Percentiles rank a stretch among this genome's conserved stretches.
These are phyloP conservation scores for Solanum megistacrolobum DNA, from an alignment of 257 asterid genomes.

Conservation along the genomic window DNA sequence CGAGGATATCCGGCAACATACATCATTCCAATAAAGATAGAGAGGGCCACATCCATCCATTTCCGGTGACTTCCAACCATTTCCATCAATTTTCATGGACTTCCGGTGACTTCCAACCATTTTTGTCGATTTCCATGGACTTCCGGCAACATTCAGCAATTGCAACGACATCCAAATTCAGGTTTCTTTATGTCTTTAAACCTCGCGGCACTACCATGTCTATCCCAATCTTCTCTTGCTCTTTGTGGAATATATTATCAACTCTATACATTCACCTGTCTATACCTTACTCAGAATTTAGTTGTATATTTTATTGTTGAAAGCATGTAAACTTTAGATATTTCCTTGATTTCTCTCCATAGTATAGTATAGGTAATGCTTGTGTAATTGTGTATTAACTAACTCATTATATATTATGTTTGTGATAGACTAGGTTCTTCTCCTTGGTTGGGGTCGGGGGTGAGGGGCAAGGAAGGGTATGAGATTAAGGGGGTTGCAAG, in stretches of 20 bases:
- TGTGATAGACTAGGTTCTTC: too few species aligned
- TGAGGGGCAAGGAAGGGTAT: not conserved
- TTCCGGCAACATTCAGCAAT: fast-evolving
- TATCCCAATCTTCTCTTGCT: not conserved
- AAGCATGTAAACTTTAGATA: not conserved
- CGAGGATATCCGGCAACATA: too few species aligned
- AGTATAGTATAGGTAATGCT: not conserved
- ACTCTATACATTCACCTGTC: not conserved
- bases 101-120: not conserved
- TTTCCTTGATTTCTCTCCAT: not conserved
- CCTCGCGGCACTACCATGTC: not conserved
- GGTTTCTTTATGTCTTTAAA: not conserved
- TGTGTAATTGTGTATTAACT: not conserved
- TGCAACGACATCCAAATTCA: too few species aligned
- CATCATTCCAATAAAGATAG: too few species aligned
- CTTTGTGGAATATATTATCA: not conserved
- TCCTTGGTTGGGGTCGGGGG: not conserved
- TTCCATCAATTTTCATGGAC: not conserved
- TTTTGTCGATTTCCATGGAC: not conserved
- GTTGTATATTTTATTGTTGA: not conserved
- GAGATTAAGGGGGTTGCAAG: not conserved
- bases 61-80: too few species aligned
- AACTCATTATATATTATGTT: not conserved
- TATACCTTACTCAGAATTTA: not conserved
- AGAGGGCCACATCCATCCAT: too few species aligned